Conservation (phyloP, 169 alveolate genomes). For the Eimeria maxima region DNA sequence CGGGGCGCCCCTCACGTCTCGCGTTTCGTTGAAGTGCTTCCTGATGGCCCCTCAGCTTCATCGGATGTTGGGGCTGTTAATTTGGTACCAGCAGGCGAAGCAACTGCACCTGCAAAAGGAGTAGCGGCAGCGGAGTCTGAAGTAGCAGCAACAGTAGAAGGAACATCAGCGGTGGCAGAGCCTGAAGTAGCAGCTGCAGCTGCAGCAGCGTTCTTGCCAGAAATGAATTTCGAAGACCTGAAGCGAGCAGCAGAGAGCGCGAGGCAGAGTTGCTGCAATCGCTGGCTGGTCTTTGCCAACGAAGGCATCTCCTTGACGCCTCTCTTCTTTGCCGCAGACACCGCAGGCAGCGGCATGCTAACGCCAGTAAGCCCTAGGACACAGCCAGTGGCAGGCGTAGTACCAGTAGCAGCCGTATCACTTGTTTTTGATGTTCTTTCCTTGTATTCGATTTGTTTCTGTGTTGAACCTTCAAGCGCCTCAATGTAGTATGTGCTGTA, state of each 20-base stretch:
- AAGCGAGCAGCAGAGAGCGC: neutral
- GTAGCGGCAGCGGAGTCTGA: too few species aligned
- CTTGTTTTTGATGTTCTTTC: too few species aligned
- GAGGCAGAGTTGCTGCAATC: neutral
- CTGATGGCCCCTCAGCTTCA: constrained; percentile 12
- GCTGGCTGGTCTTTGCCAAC: constrained; percentile 70
- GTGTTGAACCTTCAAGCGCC: neutral
- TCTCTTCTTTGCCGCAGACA: constrained; percentile 55
- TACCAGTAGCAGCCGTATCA: neutral
- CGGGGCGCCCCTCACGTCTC: constrained; percentile 57
- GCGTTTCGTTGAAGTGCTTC: constrained; percentile 66
- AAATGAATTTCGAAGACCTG: neutral
- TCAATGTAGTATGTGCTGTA: too few species aligned
- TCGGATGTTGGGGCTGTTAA: neutral
- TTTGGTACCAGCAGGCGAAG: neutral
- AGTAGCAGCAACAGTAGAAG: too few species aligned
- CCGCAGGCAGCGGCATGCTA: constrained; percentile 50
- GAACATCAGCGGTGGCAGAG: too few species aligned
- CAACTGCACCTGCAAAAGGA: too few species aligned
- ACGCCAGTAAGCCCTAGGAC: constrained; percentile 18
- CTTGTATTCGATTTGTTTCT: neutral
- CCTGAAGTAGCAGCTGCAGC: neutral
- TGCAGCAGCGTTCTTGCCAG: constrained; percentile 1
- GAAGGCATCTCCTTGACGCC: constrained; percentile 67
- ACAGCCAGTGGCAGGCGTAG: neutral